phyloP scores from a whole-genome alignment of 2,329 filamentous ascomycete genomes.

The Colletotrichum orchidophilum region DNA sequence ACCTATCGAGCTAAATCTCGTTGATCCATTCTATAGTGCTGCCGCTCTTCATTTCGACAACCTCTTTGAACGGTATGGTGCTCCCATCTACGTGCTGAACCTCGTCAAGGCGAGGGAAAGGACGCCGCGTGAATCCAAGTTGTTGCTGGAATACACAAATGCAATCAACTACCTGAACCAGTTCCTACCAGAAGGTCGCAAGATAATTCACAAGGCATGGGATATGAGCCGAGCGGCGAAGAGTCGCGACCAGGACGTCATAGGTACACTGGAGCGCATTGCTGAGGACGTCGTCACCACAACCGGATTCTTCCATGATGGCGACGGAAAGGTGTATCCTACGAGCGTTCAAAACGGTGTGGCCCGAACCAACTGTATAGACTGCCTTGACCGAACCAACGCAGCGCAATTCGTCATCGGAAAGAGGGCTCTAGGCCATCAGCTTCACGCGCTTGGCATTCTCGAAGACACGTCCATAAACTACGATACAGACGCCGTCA shows the following conservation, averaged over 20 bases:
- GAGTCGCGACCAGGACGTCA: conserved; percentile 90
- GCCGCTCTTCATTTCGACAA: conserved; percentile 96
- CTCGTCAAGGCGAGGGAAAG: conserved; percentile 90
- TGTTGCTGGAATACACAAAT: conserved; percentile 86
- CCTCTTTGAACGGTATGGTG: conserved; percentile 91
- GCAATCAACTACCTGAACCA: conserved; percentile 94
- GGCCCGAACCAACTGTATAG: conserved; percentile 96
- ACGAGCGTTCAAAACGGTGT: conserved; percentile 88
- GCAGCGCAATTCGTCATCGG: conserved; percentile 98
- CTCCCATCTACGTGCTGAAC: conserved; percentile 91
- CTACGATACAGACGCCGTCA: conserved; percentile 95
- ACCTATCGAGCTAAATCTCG: conserved; percentile 92
- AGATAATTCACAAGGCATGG: conserved; percentile 94
- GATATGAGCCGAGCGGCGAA: conserved; percentile 98
- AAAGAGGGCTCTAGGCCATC: conserved; percentile 90
- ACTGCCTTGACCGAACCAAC: conserved; percentile 96
- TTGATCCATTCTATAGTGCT: conserved; percentile 94
- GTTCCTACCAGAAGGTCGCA: conserved; percentile 83
- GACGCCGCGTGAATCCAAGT: conserved; percentile 89
- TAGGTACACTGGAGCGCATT: conserved; percentile 88
- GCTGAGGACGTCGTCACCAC: conserved; percentile 85
- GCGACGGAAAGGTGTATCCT: conserved; percentile 72
- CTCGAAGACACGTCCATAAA: conserved; percentile 81
- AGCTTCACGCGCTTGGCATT: conserved; percentile 90
- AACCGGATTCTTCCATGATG: conserved; percentile 96